Evolutionary conservation across 208 protist species (phyloP).

Genomic region (Paratrypanosoma confusum): DNA sequence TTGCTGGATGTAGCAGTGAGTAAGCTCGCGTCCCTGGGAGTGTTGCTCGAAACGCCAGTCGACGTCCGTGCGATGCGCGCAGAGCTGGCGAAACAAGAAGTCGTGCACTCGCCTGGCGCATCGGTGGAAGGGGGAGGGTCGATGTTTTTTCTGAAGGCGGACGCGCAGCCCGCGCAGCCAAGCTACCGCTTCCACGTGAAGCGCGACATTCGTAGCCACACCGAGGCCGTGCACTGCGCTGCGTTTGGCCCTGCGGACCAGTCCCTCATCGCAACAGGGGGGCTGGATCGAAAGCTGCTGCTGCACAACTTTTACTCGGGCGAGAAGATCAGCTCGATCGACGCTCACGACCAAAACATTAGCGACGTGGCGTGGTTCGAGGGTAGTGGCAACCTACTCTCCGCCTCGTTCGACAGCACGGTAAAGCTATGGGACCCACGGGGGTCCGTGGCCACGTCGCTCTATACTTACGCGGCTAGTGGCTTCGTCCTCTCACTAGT

Average conservation of each 20-base stretch:
- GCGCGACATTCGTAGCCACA: slow-evolving; percentile 63
- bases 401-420: slow-evolving; percentile 74
- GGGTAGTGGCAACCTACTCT: slow-evolving; percentile 53
- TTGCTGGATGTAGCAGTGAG: slow-evolving; percentile 80
- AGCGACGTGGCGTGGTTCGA: slow-evolving; percentile 74
- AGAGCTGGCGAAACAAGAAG: slow-evolving; percentile 26
- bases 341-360: slow-evolving; percentile 63
- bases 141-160: too few species aligned
- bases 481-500: slow-evolving; percentile 69
- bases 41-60: slow-evolving; percentile 63
- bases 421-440: slow-evolving; percentile 79
- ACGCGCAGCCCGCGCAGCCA: too few species aligned
- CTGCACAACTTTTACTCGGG: slow-evolving; percentile 72
- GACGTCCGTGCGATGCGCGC: slow-evolving; percentile 62
- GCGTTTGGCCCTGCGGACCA: slow-evolving; percentile 62
- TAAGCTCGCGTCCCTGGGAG: slow-evolving; percentile 57
- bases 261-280: slow-evolving; percentile 51
- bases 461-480: slow-evolving; percentile 46
- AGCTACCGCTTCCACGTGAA: slow-evolving; percentile 58
- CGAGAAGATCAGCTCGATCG: slow-evolving; percentile 46
- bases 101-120: slow-evolving; percentile 17
- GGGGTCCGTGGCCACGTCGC: slow-evolving; percentile 13
- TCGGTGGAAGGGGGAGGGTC: neutral
- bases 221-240: slow-evolving; percentile 66
- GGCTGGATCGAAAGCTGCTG: slow-evolving; percentile 67